Percentiles rank a stretch among this genome's conserved stretches.
Conservation (phyloP, 1,284 basidiomycete genomes). For the Austropuccinia psidii region DNA sequence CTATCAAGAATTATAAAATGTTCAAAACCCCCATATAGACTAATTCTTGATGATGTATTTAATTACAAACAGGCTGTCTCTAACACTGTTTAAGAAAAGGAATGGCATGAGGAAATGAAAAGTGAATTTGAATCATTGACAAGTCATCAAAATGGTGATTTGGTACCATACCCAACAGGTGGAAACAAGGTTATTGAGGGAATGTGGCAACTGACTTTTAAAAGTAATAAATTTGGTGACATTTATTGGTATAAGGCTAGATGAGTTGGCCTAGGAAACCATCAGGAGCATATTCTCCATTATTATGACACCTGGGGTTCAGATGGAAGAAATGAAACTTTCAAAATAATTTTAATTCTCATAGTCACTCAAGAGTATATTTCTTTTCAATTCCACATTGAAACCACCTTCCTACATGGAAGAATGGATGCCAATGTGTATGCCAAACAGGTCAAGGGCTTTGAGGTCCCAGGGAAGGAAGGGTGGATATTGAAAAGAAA, state of each 20-base stretch:
- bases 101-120: no score
- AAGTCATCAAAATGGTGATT: background rate
- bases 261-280: background rate
- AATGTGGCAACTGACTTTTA: background rate
- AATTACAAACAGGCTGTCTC: no score
- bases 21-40: no score
- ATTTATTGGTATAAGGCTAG: background rate
- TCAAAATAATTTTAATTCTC: no score
- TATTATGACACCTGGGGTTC: background rate
- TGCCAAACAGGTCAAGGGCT: background rate
- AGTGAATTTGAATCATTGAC: no score
- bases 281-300: background rate
- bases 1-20: no score
- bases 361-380: no score
- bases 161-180: background rate
- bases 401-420: background rate
- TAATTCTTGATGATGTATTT: no score
- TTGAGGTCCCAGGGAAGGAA: background rate
- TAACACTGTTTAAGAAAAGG: no score
- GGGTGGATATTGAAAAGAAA: background rate
- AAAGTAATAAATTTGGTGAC: background rate
- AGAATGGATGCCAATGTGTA: background rate
- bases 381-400: background rate
- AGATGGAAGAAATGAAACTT: background rate
- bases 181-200: background rate